phyloP scores from a whole-genome alignment of 495 filamentous ascomycete genomes.

The Rhypophila decipiens region DNA sequence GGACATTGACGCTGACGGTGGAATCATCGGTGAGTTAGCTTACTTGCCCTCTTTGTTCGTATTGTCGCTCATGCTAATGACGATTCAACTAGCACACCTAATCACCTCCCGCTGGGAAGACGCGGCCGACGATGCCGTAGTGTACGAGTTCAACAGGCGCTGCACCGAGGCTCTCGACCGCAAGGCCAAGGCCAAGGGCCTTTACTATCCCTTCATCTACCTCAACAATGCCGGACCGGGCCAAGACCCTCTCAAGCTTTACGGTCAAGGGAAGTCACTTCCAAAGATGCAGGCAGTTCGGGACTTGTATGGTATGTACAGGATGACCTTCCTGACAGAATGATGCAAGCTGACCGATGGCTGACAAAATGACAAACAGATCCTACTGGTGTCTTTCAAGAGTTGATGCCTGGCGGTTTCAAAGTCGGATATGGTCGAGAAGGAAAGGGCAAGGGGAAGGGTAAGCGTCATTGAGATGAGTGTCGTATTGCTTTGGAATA shows the following conservation, averaged over 20 bases:
- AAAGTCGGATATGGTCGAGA: background rate
- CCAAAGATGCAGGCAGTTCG: background rate
- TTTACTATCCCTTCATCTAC: constrained; percentile 1
- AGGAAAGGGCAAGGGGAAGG: too few relatives aligned
- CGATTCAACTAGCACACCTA: background rate
- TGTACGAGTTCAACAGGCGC: background rate
- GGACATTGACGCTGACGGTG: background rate
- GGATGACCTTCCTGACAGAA: background rate
- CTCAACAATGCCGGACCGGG: background rate
- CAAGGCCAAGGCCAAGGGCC: background rate
- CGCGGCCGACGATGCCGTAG: background rate
- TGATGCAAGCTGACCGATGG: background rate
- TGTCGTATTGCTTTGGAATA: too few relatives aligned
- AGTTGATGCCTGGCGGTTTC: background rate
- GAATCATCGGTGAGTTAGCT: background rate
- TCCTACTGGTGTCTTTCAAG: background rate
- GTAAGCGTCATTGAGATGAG: too few relatives aligned
- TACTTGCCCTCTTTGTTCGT: background rate
- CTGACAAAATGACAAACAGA: background rate
- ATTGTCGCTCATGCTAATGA: background rate
- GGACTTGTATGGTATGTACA: background rate
- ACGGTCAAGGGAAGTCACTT: background rate
- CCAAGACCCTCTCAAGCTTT: background rate
- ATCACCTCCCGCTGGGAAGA: background rate
- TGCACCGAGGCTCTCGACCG: background rate